Base-by-base conservation (phyloP, 2,329 filamentous ascomycete species). In the Mariannaea elegans region DNA sequence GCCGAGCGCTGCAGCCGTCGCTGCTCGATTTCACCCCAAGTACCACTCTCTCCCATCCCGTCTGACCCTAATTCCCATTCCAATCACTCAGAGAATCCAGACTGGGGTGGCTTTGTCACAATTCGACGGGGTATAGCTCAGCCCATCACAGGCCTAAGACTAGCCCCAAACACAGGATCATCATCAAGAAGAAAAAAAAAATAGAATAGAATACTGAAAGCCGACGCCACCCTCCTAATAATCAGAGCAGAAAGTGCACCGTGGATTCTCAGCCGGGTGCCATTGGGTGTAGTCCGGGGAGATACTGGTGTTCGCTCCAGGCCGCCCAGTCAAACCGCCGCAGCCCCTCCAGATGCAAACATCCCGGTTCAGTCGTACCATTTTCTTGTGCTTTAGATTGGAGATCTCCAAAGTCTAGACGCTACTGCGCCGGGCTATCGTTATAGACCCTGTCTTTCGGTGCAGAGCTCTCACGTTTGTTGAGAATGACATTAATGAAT, bases 371-470 rank as follows among this genome's bases (percentile, higher is more conserved):
- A 69, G 38, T 70, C 68, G 68, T 70, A 70, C 68, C 68, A 70
- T 69, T 70, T 68, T 68, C 59, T 24, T 59, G 54, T 58, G 56
- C 61, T 67, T 57, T 61, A 70, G 67, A 70, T 70, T 70, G 65
- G 68, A 70, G 68, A 70, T 70, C 68, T 70, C 68, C 65, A 66
- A 68, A 66, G 61, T 58, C 61, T 53, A 59, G 61, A 41, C 67
- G 65, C 68, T 70, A 69, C 67, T 69, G 63, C 65, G 56, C 60
- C 59, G 49, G 63, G 59, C 61, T 65, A 70, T 69, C 57, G 64
- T 65, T 61, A 16, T 65, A 62, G 44, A 52, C 63, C 64, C 65
- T 62, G 57, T 54, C 65, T 58, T 58, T 67, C 64, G 65, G 65
- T 64, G 63, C 56, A 67, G 65, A 56, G 53, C 52, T 64, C 65